These are phyloP conservation scores for Fusarium hainanense DNA, from an alignment of 2,329 filamentous ascomycete species.

Conservation along the genomic window DNA sequence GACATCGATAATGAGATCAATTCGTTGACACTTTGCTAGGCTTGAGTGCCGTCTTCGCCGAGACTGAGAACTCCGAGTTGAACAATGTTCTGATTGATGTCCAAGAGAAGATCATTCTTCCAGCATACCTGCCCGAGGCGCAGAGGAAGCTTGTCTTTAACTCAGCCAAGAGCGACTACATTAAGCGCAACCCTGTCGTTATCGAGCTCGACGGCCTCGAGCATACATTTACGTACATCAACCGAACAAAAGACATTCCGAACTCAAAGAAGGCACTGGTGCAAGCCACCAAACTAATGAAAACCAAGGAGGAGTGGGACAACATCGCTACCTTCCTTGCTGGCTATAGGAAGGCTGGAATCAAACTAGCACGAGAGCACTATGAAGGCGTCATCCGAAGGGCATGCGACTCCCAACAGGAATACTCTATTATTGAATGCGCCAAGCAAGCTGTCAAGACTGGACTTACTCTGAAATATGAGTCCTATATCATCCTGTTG, in stretches of 20 bases:
- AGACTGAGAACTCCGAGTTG: slow-evolving; percentile 64
- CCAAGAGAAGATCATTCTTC: slow-evolving; percentile 70
- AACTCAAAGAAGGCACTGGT: slow-evolving; percentile 54
- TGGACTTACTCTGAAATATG: slow-evolving; percentile 55
- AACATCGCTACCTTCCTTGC: slow-evolving; percentile 65
- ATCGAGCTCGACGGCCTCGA: slow-evolving; percentile 69
- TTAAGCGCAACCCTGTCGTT: slow-evolving; percentile 66
- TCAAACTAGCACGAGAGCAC: slow-evolving; percentile 51
- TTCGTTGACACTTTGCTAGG: slow-evolving; percentile 42
- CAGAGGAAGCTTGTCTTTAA: slow-evolving; percentile 67
- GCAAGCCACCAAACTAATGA: slow-evolving; percentile 58
- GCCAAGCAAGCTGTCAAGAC: slow-evolving; percentile 60
- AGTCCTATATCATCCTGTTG: slow-evolving; percentile 52
- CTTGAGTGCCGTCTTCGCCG: slow-evolving; percentile 58
- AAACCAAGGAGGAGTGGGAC: slow-evolving; percentile 60
- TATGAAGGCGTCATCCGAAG: slow-evolving; percentile 56
- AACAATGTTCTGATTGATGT: slow-evolving; percentile 63
- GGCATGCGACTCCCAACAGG: slow-evolving; percentile 54
- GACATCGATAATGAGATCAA: not conserved
- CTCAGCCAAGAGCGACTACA: slow-evolving; percentile 57
- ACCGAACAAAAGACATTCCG: slow-evolving; percentile 57
- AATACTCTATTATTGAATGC: slow-evolving; percentile 62
- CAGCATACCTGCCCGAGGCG: slow-evolving; percentile 64
- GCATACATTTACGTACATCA: slow-evolving; percentile 61
- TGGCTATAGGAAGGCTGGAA: slow-evolving; percentile 58